Evolutionary conservation across 305 asterid species (phyloP).

Genomic region (Ilex paraguariensis): DNA sequence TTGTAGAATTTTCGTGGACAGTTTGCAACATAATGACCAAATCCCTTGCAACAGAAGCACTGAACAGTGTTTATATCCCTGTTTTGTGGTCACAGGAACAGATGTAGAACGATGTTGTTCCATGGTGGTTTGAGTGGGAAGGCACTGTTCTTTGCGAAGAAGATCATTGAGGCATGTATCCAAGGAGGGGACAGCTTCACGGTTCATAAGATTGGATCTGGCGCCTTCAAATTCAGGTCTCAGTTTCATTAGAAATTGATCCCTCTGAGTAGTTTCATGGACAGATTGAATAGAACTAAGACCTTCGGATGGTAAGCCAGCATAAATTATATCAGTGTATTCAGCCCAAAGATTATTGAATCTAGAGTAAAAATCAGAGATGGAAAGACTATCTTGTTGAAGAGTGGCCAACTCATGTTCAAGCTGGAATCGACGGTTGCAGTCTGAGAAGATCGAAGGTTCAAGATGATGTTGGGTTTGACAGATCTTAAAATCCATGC

Average conservation of each 20-base stretch:
- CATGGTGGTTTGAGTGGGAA: neutral
- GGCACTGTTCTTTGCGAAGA: neutral
- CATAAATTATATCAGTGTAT: neutral
- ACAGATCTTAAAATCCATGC: neutral
- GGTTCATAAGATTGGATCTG: slow-evolving; percentile 1
- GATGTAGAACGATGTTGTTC: neutral
- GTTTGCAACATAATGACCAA: too few relatives aligned
- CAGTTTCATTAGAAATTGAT: neutral
- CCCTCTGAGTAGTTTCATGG: neutral
- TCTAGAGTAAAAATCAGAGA: neutral
- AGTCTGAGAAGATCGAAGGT: neutral
- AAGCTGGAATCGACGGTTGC: neutral
- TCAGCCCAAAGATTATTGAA: neutral
- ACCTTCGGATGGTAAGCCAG: neutral
- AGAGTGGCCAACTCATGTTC: neutral
- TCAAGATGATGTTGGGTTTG: neutral
- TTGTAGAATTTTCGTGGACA: too few relatives aligned
- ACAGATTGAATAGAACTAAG: neutral
- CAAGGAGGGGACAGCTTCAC: neutral
- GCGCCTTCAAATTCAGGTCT: too few relatives aligned
- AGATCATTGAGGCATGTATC: neutral
- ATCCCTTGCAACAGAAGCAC: neutral
- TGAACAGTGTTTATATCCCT: neutral
- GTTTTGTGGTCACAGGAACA: neutral
- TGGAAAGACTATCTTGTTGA: neutral